These are phyloP conservation scores for Bryum argenteum DNA, from an alignment of 225 moss, liverwort and hornwort species.

Conservation along the genomic window DNA sequence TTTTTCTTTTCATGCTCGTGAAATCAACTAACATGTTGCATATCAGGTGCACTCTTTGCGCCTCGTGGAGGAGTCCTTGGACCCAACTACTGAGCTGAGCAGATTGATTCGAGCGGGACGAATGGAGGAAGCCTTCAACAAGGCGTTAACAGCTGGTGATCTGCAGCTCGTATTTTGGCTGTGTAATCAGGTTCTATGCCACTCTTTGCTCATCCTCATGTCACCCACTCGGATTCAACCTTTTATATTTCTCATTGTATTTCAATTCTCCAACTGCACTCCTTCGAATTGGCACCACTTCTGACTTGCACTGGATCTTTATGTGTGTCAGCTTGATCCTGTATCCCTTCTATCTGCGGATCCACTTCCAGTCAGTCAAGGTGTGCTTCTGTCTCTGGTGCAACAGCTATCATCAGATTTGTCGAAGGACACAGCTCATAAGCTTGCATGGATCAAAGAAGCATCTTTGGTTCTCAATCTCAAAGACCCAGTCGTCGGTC, in stretches of 20 bases:
- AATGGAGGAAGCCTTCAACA: conserved; percentile 93
- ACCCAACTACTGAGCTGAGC: conserved; percentile 83
- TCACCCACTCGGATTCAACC: background rate
- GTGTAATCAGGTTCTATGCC: conserved; percentile 76
- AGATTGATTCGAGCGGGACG: conserved; percentile 70
- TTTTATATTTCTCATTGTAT: conserved; percentile 15
- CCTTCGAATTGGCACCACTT: conserved; percentile 16
- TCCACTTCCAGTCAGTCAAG: conserved; percentile 85
- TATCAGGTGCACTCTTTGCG: conserved; percentile 73
- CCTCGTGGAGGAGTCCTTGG: conserved; percentile 78
- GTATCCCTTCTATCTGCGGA: conserved; percentile 57
- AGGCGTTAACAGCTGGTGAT: conserved; percentile 72
- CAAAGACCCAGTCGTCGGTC: conserved; percentile 76
- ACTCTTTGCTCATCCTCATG: conserved; percentile 12
- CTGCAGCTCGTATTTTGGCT: conserved; percentile 88
- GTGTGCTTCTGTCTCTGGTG: conserved; percentile 80
- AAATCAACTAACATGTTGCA: conserved; percentile 22
- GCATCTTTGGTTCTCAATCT: conserved; percentile 85
- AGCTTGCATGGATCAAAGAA: conserved; percentile 89
- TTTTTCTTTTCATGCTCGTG: conserved; percentile 1
- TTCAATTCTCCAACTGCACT: conserved; percentile 9
- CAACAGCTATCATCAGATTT: conserved; percentile 90
- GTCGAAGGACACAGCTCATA: conserved; percentile 66
- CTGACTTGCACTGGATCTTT: conserved; percentile 22
- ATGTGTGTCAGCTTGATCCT: conserved; percentile 67